Percentiles rank a stretch among this genome's conserved stretches.
Conservation (phyloP, 306 rosid species). For the Dalbergia oliveri region DNA sequence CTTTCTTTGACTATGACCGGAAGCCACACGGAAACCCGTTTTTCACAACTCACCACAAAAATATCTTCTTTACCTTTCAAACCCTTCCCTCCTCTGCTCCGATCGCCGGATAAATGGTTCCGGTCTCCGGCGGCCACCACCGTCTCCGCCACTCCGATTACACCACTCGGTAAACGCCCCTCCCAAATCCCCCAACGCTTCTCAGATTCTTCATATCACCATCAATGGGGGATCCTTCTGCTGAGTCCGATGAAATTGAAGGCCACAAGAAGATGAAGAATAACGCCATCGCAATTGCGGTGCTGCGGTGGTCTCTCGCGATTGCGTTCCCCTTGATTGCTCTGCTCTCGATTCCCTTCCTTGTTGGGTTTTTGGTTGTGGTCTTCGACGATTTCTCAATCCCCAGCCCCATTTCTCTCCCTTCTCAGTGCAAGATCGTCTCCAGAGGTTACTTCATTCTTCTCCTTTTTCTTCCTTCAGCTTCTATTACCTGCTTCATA, state of each 20-base stretch:
- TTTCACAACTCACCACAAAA: conserved; percentile 10
- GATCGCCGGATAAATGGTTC: conserved; percentile 82
- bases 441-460: conserved; percentile 68
- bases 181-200: background rate
- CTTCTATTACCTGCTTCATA: background rate
- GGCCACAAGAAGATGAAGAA: conserved; percentile 42
- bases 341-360: conserved; percentile 58
- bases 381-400: conserved; percentile 62
- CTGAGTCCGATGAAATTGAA: conserved; percentile 44
- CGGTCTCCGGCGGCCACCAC: conserved; percentile 84
- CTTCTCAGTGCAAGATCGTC: conserved; percentile 88
- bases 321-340: conserved; percentile 57
- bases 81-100: conserved; percentile 46
- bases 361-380: conserved; percentile 55
- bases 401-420: conserved; percentile 66
- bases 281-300: conserved; percentile 28
- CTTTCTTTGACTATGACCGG: conserved; percentile 30
- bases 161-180: background rate
- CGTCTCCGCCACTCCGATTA: background rate
- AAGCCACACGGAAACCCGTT: conserved; percentile 1
- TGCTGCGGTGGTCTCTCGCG: conserved; percentile 61
- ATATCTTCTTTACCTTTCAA: background rate
- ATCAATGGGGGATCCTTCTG: conserved; percentile 82
- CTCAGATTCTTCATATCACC: background rate
- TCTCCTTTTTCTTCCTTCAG: background rate